A percentile compares a stretch with the other conserved stretches of the same genome.
phyloP scores from a whole-genome alignment of 1,284 basidiomycete species.

The Phaffia rhodozyma region DNA sequence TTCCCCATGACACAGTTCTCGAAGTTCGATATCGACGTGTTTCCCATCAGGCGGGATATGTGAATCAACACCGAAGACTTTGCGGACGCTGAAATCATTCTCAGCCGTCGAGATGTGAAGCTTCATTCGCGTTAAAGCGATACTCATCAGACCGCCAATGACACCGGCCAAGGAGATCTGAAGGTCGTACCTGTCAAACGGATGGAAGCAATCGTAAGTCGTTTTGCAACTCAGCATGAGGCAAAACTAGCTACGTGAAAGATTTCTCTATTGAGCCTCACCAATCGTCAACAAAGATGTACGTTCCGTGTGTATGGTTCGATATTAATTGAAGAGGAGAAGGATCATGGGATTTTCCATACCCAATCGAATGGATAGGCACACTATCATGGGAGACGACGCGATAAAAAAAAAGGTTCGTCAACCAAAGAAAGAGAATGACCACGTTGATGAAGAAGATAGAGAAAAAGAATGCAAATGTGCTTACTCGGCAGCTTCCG shows the following conservation, averaged over 20 bases:
- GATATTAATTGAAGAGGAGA: constrained; percentile 98
- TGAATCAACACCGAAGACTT: constrained; percentile 71
- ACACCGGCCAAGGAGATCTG: constrained; percentile 79
- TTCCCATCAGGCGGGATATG: constrained; percentile 77
- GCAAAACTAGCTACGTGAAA: not conserved
- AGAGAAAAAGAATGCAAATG: not conserved
- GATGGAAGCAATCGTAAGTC: not conserved
- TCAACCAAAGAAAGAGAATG: not conserved
- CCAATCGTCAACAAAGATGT: constrained; percentile 94
- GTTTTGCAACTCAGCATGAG: not conserved
- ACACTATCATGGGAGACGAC: constrained; percentile 37
- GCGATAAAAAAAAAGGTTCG: not conserved
- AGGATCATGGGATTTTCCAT: constrained; percentile 90
- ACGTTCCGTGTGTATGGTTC: constrained; percentile 91
- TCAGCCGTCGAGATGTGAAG: constrained; percentile 54
- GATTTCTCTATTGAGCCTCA: constrained; percentile 19
- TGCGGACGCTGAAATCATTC: constrained; percentile 73
- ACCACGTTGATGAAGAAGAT: not conserved
- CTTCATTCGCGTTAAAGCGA: constrained; percentile 77
- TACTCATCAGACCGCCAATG: constrained; percentile 85
- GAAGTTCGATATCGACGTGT: constrained; percentile 89
- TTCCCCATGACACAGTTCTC: constrained; percentile 81
- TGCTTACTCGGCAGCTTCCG: constrained; percentile 71
- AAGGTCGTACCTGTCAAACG: constrained; percentile 51
- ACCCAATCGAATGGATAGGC: constrained; percentile 92